These are phyloP conservation scores for Dipteronia dyeriana DNA, from an alignment of 345 rosid species.

Conservation along the genomic window DNA sequence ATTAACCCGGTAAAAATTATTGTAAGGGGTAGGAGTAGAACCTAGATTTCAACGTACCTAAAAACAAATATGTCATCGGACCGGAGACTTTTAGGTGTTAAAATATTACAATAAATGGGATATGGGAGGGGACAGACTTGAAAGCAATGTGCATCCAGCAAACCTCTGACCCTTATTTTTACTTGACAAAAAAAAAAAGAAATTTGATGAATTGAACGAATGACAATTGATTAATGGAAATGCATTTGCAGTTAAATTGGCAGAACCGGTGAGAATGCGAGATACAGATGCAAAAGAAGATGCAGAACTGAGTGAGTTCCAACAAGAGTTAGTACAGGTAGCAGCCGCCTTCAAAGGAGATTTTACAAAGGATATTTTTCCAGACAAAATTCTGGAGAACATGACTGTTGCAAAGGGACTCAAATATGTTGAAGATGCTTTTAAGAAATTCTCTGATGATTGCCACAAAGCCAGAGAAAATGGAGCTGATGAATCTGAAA, in stretches of 20 bases:
- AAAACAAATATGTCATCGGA: too few relatives aligned
- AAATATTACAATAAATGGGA: too few relatives aligned
- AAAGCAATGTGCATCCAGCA: too few relatives aligned
- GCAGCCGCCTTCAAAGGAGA: slow-evolving; percentile 68
- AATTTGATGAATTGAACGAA: too few relatives aligned
- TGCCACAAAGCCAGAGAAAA: slow-evolving; percentile 43
- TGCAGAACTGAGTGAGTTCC: slow-evolving; percentile 61
- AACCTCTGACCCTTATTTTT: too few relatives aligned
- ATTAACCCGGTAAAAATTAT: too few relatives aligned
- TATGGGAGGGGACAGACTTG: too few relatives aligned
- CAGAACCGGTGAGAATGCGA: slow-evolving; percentile 48
- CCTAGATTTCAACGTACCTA: too few relatives aligned
- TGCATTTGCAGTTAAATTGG: slow-evolving; percentile 40
- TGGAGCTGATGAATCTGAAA: slow-evolving; percentile 41
- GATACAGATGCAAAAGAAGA: slow-evolving; percentile 43
- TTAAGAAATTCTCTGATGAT: slow-evolving; percentile 41
- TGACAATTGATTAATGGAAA: not conserved
- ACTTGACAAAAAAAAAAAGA: too few relatives aligned
- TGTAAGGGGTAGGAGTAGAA: too few relatives aligned
- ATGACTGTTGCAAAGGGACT: slow-evolving; percentile 58
- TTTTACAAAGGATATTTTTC: slow-evolving; percentile 42
- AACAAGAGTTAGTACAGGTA: slow-evolving; percentile 61
- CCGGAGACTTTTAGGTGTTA: too few relatives aligned
- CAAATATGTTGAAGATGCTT: slow-evolving; percentile 50
- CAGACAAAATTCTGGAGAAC: slow-evolving; percentile 52